Evolutionary conservation across 2,329 filamentous ascomycete species (phyloP).

Genomic region (Sporothrix inflata): DNA sequence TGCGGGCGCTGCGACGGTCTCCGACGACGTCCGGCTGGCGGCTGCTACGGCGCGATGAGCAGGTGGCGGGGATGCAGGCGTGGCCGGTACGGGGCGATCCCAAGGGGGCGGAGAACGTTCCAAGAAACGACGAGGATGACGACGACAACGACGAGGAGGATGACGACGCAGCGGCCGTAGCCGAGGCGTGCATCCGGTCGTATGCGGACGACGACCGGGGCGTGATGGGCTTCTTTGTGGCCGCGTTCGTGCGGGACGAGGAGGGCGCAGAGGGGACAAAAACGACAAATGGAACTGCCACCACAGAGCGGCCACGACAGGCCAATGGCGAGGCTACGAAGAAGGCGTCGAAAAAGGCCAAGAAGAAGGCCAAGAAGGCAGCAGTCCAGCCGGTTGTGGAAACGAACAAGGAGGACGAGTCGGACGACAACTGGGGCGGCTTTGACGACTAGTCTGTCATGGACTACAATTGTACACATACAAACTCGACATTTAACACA

Average conservation of each 20-base stretch:
- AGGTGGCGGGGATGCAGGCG: slow-evolving; percentile 72
- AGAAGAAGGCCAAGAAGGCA: background rate
- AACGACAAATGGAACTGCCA: background rate
- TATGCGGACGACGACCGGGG: slow-evolving; percentile 80
- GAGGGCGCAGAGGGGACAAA: background rate
- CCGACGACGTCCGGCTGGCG: slow-evolving; percentile 72
- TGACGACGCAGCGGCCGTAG: slow-evolving; percentile 45
- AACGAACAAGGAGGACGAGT: background rate
- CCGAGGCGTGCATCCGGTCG: slow-evolving; percentile 79
- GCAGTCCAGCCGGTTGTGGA: background rate
- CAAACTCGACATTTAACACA: background rate
- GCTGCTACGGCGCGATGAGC: slow-evolving; percentile 70
- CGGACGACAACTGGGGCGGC: slow-evolving; percentile 31
- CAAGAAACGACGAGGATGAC: background rate
- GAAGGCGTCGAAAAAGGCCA: slow-evolving; percentile 21
- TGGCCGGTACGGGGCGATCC: slow-evolving; percentile 71
- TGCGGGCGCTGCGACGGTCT: slow-evolving; percentile 70
- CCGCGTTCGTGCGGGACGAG: slow-evolving; percentile 72
- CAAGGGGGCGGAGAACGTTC: slow-evolving; percentile 36
- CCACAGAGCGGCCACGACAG: background rate
- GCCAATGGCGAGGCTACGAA: background rate
- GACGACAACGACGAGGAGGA: slow-evolving; percentile 9
- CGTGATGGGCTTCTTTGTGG: slow-evolving; percentile 95
- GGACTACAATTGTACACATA: background rate
- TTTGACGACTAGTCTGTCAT: slow-evolving; percentile 32